Evolutionary conservation across 164 flowering plant species (phyloP), one percentile per base, ranked within the genome.

Genomic region (Liriodendron chinense): DNA sequence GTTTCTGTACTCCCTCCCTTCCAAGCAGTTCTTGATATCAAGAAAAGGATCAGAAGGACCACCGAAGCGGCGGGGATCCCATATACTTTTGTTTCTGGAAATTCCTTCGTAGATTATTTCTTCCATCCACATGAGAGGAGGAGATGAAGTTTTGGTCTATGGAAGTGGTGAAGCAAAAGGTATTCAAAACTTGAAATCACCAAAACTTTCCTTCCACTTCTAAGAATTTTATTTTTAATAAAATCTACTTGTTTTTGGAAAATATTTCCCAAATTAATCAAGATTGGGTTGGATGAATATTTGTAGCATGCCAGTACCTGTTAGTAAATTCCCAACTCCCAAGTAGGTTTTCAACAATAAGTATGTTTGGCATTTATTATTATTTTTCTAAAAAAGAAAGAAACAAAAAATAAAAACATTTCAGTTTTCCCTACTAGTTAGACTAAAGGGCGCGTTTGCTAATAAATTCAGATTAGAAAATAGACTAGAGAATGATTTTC

Each of bases 121-220:
- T 82, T 85, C 59, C 84, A 61, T 48, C 83, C 87, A 28, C 80
- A 76, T 50, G 81, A 84, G 1, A n/a, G 16, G 61, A 9, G 28
- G 3, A 10, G 72, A 81, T 0, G 68, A 83, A 25, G 63, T 81
- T 20, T 47, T 67, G 9, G 71, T 84, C 65, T 82, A 81, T 70
- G 88, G 87, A 4, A 76, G 48, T 28, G 88, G 87, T 23, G 28
- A 81, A 65, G 81, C 87, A 3, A 75, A 84, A 34, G 84, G 84
- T 78, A 80, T 13, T 66, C n/a, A 13, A 53, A 53, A 12, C 67
- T 9, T 20, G 24, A 23, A 23, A 53, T 53, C 0, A 53, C 18
- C 18, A 53, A 16, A 53, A 2, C 59, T 53, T 10, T 53, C 59
- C 59, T 53, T 53, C 10, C 2, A 53, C 2, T 16, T 10, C n/a